Conservation (phyloP, 306 rosid genomes). For the Biancaea sappan region DNA sequence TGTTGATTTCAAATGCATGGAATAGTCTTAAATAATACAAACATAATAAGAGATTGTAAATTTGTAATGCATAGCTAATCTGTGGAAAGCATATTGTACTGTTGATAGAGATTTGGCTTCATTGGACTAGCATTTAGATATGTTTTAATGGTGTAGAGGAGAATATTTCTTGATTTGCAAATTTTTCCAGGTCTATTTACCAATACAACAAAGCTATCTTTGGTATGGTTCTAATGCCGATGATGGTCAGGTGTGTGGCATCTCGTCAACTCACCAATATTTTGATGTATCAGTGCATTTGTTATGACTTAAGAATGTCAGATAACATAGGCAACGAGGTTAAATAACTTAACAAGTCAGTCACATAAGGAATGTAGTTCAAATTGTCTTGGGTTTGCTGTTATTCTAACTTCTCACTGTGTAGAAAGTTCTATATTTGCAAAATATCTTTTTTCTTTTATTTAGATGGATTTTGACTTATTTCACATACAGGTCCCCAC, state of each 20-base stretch:
- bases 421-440: no score
- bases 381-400: no score
- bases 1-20: constrained; percentile 11
- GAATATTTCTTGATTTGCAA: constrained; percentile 28
- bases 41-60: no score
- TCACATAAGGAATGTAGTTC: background rate
- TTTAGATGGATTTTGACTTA: background rate
- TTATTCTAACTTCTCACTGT: no score
- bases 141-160: constrained; percentile 16
- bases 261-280: constrained; percentile 15
- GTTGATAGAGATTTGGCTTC: no score
- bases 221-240: constrained; percentile 66
- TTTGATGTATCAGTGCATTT: background rate
- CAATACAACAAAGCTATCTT: constrained; percentile 82
- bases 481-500: constrained; percentile 52
- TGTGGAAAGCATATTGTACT: constrained; percentile 10
- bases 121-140: constrained; percentile 20
- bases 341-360: background rate
- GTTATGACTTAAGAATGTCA: no score
- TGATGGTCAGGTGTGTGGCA: constrained; percentile 48
- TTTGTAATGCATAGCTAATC: no score
- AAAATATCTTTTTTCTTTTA: no score
- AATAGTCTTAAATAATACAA: background rate
- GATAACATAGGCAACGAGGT: no score
- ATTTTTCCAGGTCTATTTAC: constrained; percentile 70